Base-by-base conservation (phyloP, 1,284 basidiomycete genomes). In the Thecaphora thlaspeos region DNA sequence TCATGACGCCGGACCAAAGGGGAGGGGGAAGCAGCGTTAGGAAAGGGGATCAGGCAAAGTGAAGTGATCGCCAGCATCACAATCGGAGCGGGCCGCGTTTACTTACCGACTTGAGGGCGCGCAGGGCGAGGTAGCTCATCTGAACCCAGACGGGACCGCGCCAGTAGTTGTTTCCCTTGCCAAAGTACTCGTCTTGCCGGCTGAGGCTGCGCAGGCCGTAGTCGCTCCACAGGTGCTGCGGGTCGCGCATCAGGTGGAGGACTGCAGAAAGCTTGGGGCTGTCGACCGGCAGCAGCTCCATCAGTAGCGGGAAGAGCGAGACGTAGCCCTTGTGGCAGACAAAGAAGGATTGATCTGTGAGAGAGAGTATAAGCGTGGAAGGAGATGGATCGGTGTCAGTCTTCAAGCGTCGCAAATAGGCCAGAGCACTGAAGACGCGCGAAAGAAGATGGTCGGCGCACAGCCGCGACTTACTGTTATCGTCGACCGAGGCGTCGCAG, bases 61-160 rank as follows among this genome's bases (percentile, higher is more conserved):
- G n/a, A n/a, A 19, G 22, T 34, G 43, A 34, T 15, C 18, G 17
- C 23, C 17, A 15, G 18, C 1, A 17, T 42, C 32, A 34, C 32
- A 4, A 17, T 7, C n/a, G 17, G 65, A 79, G 51, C 41, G n/a
- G n/a, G n/a, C 88, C 89, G 78, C 86, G 87, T 14, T 14, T 34
- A 34, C 32, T 34, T 15, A 34, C 32, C 32, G 32, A 34, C 75
- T 90, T 82, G 53, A 95, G 79, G 8, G 90, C 85, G 22, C 84
- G 82, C 48, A 96, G 80, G 18, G 86, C 85, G 62, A 96, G 83
- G 75, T 91, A 96, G 79, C 96, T 95, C 87, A 96, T 91, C 76
- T 90, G 92, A 26, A 95, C 84, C 92, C 92, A 96, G 48, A 96
- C 88, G 2, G 93, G 90, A 2, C 92, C 91, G 70, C 88, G 87